Conservation (phyloP, 257 asterid species). For the Nicotiana obtusifolia region DNA sequence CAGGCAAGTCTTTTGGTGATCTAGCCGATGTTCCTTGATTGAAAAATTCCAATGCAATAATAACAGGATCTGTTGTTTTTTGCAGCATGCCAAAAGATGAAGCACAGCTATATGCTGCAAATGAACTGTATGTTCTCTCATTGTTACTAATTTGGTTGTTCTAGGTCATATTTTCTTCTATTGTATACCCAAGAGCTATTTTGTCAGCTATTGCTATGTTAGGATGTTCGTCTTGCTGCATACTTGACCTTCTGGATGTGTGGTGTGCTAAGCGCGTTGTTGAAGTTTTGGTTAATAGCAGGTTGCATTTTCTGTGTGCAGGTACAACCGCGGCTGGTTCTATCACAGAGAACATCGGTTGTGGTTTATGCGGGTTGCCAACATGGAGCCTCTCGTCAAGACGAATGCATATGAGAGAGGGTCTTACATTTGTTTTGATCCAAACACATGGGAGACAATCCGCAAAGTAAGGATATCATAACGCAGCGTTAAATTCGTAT, state of each 20-base stretch:
- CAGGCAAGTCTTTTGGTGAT: slow-evolving; percentile 37
- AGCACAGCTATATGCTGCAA: slow-evolving; percentile 83
- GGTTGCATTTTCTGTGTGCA: slow-evolving; percentile 16
- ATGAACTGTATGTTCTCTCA: slow-evolving; percentile 61
- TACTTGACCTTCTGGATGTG: not conserved
- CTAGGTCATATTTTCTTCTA: not conserved
- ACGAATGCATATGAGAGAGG: slow-evolving; percentile 64
- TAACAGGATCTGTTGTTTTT: slow-evolving; percentile 16
- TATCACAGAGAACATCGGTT: slow-evolving; percentile 62
- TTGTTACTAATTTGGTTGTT: not conserved
- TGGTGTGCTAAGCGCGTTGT: not conserved
- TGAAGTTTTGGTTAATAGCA: not conserved
- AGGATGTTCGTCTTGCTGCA: not conserved
- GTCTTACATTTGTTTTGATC: slow-evolving; percentile 63
- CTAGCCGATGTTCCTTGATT: not conserved
- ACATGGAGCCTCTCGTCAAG: slow-evolving; percentile 64
- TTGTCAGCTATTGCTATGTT: not conserved
- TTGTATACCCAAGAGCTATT: not conserved
- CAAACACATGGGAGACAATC: slow-evolving; percentile 60
- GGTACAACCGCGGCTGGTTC: slow-evolving; percentile 79
- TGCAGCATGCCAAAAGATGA: slow-evolving; percentile 91
- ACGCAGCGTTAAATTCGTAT: not conserved
- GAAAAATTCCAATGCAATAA: not conserved
- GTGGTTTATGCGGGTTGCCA: slow-evolving; percentile 63
- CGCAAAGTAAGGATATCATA: slow-evolving; percentile 50